Base-by-base conservation (phyloP, 345 rosid genomes). In the Pelargonium nanum region DNA sequence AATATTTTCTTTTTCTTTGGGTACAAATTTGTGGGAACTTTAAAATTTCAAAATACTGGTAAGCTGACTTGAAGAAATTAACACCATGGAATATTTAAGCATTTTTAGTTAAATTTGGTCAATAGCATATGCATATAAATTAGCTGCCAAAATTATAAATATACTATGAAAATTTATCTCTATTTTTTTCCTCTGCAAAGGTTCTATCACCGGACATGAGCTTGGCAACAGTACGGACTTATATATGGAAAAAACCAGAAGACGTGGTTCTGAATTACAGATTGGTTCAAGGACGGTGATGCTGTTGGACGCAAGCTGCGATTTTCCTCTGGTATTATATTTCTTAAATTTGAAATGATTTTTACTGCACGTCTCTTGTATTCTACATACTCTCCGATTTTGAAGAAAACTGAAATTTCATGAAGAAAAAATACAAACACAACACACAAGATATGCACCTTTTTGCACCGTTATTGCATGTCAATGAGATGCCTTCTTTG, bases 201-300 rank as follows among this genome's bases (percentile, higher is more conserved):
- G 96, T 94, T 55, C 77, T 94, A 64, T 78, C 95, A 61, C 89
- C 96, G 0, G 97, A 94, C 56, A 90, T 94, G 99, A 94, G 99
- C 80, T 75, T 94, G 74, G 97, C 99, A 55, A 90, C 97, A 2
- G 95, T 88, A 48, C 80, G 92, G 58, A 78, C 96, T 56, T 94
- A 94, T 64, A 59, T 94, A 61, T 94, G 99, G 99, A 94, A 94
- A 84, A 94, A 88, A 80, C 79, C 89, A 1, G 97, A 94, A 69
- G 99, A 94, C 76, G 75, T 94, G 75, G 74, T 90, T 69, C 97
- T 94, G 40, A 88, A 86, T 75, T 94, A 88, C 75, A 80, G 95
- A 78, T 76, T 89, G 61, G 77, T 70, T 63, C 81, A 83, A 66
- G 83, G 85, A 71, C 88, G 86, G 79, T 94, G 85, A 88, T 66